A percentile compares a stretch with the other conserved stretches of the same genome.
phyloP scores from a whole-genome alignment of 306 rosid species.

The Vachellia pachyceras region DNA sequence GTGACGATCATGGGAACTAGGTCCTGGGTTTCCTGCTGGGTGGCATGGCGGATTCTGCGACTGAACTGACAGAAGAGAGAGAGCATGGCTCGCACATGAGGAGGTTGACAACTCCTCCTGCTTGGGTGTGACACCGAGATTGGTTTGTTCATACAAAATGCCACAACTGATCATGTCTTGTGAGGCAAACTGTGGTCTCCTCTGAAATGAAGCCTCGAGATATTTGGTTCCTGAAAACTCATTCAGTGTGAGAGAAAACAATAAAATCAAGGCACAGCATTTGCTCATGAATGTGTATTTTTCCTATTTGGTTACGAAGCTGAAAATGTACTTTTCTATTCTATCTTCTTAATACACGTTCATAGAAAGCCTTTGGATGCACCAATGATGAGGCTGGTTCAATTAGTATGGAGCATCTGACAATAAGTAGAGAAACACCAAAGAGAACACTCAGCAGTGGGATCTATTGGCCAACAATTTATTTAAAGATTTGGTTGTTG shows the following conservation, averaged over 20 bases:
- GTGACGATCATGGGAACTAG: conserved; percentile 41
- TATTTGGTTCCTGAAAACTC: conserved; percentile 50
- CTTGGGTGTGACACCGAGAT: conserved; percentile 42
- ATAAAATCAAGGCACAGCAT: background rate
- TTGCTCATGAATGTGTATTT: background rate
- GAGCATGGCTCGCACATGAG: conserved; percentile 59
- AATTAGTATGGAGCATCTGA: too few relatives aligned
- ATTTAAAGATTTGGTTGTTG: too few relatives aligned
- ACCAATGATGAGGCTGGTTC: too few relatives aligned
- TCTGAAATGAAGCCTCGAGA: conserved; percentile 52
- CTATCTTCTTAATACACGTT: too few relatives aligned
- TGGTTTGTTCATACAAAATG: conserved; percentile 49
- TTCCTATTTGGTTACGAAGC: background rate
- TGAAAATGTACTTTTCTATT: background rate
- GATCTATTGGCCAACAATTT: too few relatives aligned
- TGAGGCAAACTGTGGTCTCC: conserved; percentile 55
- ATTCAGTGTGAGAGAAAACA: conserved; percentile 26
- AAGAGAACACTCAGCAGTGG: too few relatives aligned
- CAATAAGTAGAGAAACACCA: too few relatives aligned
- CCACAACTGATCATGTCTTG: conserved; percentile 58
- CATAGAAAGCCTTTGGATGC: too few relatives aligned
- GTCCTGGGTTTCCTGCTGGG: conserved; percentile 40
- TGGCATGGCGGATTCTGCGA: conserved; percentile 22
- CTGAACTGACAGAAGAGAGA: conserved; percentile 76
- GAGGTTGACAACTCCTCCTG: conserved; percentile 53